Percentiles rank a stretch among this genome's conserved stretches.
These are phyloP conservation scores for Cladophialophora exuberans DNA, from an alignment of 2,329 filamentous ascomycete species.

Conservation along the genomic window DNA sequence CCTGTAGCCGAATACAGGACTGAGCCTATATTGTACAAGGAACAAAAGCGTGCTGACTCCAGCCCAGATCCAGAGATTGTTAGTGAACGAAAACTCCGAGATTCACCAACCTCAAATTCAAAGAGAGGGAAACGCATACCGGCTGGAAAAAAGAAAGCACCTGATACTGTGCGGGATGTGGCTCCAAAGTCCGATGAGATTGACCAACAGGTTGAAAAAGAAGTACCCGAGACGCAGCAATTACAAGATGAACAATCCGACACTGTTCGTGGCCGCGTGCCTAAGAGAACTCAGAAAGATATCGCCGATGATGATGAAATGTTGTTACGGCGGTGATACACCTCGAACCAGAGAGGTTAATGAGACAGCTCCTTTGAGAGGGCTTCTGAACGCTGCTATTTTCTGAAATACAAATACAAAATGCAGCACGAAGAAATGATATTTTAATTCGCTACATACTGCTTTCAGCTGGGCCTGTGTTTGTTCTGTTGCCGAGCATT, in stretches of 20 bases:
- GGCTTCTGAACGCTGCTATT: neutral
- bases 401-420: neutral
- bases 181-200: neutral
- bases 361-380: neutral
- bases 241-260: neutral
- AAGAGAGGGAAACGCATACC: neutral
- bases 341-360: neutral
- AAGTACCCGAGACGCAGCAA: neutral
- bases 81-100: neutral
- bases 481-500: neutral
- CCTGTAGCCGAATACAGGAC: neutral
- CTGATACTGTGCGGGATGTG: neutral
- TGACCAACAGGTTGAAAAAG: neutral
- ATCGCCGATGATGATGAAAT: constrained; percentile 1
- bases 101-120: neutral
- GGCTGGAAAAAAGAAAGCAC: neutral
- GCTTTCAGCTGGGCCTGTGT: no score
- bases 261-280: neutral
- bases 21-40: neutral
- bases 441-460: no score
- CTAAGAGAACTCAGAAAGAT: neutral
- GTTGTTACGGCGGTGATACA: neutral
- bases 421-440: neutral
- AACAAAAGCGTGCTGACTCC: neutral
- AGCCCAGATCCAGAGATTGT: constrained; percentile 8